Conservation (phyloP, 768 basidiomycete genomes). For the Sporobolomyces phaffii region DNA sequence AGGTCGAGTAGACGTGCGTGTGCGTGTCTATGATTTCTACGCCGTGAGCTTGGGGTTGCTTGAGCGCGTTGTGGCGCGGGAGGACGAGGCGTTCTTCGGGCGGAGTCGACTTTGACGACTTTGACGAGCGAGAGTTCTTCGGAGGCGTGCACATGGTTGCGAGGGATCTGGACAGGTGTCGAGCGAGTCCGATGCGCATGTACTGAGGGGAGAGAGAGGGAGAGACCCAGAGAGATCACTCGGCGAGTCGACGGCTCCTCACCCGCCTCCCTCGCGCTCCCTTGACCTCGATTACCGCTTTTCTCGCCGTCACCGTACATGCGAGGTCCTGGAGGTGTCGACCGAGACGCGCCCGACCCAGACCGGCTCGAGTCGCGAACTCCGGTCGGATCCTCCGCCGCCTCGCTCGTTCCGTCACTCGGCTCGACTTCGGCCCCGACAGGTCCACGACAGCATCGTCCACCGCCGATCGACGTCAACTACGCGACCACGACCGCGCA, state of each 20-base stretch:
- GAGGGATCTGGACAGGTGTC: neutral
- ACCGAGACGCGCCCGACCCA: too few species aligned
- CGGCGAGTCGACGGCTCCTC: neutral
- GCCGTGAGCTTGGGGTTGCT: neutral
- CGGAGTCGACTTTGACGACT: neutral
- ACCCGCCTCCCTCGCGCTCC: too few species aligned
- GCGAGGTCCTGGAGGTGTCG: too few species aligned
- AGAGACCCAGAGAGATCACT: too few species aligned
- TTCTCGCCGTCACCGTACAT: too few species aligned
- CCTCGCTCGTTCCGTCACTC: neutral
- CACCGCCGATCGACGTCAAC: neutral
- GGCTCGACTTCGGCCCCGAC: neutral
- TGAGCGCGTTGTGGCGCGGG: conserved; percentile 4
- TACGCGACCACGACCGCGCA: conserved; percentile 18
- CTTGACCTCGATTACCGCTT: too few species aligned
- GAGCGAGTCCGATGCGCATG: neutral
- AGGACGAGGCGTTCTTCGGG: conserved; percentile 10
- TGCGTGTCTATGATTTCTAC: conserved; percentile 68
- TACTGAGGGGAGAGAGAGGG: neutral
- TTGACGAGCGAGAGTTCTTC: conserved; percentile 16
- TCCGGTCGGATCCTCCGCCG: neutral
- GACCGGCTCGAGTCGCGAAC: too few species aligned
- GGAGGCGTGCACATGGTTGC: conserved; percentile 10
- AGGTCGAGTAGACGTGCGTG: conserved; percentile 74
- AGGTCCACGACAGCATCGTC: neutral